These are phyloP conservation scores for Spizellomyces sp. DNA, from an alignment of 192 early-diverging fungal species.

Conservation along the genomic window DNA sequence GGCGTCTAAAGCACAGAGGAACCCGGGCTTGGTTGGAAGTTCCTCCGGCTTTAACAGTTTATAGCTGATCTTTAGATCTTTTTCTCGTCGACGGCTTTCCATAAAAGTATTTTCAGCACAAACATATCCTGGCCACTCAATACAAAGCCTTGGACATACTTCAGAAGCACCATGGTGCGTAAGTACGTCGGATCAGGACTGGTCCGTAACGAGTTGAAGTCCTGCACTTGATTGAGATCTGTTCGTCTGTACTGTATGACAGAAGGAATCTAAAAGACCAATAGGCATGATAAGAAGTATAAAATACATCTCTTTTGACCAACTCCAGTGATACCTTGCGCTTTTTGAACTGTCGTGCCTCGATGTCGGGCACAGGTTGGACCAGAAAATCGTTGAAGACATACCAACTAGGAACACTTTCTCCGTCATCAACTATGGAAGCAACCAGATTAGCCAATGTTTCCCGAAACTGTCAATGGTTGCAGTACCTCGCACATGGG, in stretches of 20 bases:
- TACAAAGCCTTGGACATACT: constrained; percentile 38
- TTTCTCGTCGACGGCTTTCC: constrained; percentile 37
- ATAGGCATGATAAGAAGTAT: no score
- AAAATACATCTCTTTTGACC: no score
- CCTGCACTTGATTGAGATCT: constrained; percentile 53
- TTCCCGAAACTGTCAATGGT: background rate
- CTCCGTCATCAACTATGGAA: background rate
- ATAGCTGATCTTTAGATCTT: constrained; percentile 47
- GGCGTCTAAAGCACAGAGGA: constrained; percentile 85
- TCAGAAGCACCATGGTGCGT: constrained; percentile 59
- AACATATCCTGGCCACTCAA: background rate
- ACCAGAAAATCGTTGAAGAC: constrained; percentile 97
- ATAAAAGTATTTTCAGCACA: background rate
- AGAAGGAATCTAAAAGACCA: constrained; percentile 43
- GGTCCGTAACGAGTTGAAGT: constrained; percentile 45
- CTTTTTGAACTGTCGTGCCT: constrained; percentile 62
- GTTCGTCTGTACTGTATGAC: constrained; percentile 69
- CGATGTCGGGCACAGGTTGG: constrained; percentile 66
- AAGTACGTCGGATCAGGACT: constrained; percentile 55
- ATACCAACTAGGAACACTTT: constrained; percentile 60
- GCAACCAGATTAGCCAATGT: background rate
- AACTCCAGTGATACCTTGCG: constrained; percentile 45
- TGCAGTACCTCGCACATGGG: constrained; percentile 63
- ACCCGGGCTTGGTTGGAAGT: constrained; percentile 60
- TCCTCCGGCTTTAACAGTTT: constrained; percentile 59